phyloP scores from a whole-genome alignment of 164 flowering plant genomes.

The Stephania cephalantha region DNA sequence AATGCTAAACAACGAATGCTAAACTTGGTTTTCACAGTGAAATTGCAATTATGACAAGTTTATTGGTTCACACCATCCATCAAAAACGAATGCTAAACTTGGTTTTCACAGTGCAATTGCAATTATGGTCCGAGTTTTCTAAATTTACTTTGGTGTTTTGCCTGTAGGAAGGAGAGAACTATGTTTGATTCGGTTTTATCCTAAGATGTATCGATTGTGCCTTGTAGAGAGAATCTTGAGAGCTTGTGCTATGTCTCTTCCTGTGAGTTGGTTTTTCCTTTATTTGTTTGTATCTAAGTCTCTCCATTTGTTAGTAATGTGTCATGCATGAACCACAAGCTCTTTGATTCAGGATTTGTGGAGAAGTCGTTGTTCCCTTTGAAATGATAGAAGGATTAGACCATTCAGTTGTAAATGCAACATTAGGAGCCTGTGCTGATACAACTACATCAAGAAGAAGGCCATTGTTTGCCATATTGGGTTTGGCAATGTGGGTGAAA shows the following conservation, averaged over 20 bases:
- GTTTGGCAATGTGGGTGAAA: slow-evolving; percentile 90
- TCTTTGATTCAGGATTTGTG: slow-evolving; percentile 66
- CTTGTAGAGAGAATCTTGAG: slow-evolving; percentile 76
- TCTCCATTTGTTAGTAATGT: not conserved
- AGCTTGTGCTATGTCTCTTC: slow-evolving; percentile 90
- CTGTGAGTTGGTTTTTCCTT: slow-evolving; percentile 43
- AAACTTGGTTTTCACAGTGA: not conserved
- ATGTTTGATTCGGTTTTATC: slow-evolving; percentile 55
- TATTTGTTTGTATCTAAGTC: not conserved
- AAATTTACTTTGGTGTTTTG: slow-evolving; percentile 1
- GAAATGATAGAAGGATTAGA: slow-evolving; percentile 75
- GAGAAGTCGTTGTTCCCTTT: slow-evolving; percentile 69
- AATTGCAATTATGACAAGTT: not conserved
- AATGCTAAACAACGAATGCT: too few species aligned
- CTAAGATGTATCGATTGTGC: slow-evolving; percentile 58
- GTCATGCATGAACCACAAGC: not conserved
- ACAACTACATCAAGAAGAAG: slow-evolving; percentile 32
- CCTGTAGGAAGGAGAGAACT: slow-evolving; percentile 73
- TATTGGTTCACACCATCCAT: too few species aligned
- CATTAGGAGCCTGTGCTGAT: slow-evolving; percentile 79
- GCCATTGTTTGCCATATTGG: slow-evolving; percentile 61
- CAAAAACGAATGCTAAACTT: not conserved
- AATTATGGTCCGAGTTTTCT: not conserved
- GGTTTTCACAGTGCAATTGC: not conserved
- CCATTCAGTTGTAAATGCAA: slow-evolving; percentile 65